Conservation (phyloP, 2,329 filamentous ascomycete species). For the Aspergillus aculeatus region DNA sequence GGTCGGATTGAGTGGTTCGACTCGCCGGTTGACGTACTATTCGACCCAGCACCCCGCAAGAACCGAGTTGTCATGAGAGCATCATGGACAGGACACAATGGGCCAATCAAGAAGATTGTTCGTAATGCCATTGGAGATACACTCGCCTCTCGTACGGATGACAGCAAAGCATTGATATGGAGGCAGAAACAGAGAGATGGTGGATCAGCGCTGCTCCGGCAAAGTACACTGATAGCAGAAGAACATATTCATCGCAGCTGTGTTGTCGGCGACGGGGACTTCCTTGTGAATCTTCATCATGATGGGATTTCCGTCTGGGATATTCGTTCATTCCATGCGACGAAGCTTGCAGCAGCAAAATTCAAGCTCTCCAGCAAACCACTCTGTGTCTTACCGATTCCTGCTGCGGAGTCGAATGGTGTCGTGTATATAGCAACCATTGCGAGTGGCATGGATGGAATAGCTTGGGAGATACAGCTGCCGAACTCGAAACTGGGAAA, state of each 20-base stretch:
- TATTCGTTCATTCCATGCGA: constrained; percentile 60
- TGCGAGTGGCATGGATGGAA: constrained; percentile 71
- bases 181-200: constrained; percentile 58
- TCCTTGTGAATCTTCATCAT: constrained; percentile 76
- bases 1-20: constrained; percentile 81
- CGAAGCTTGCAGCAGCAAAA: constrained; percentile 56
- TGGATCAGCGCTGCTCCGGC: constrained; percentile 60
- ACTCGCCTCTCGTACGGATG: constrained; percentile 74
- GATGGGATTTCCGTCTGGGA: constrained; percentile 76
- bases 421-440: constrained; percentile 75
- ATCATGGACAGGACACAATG: constrained; percentile 81
- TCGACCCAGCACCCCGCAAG: constrained; percentile 66
- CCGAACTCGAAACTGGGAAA: constrained; percentile 44
- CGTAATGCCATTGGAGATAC: constrained; percentile 78
- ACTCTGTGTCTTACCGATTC: constrained; percentile 75
- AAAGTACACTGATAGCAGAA: constrained; percentile 65
- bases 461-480: constrained; percentile 75
- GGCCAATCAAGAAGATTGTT: constrained; percentile 78
- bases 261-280: constrained; percentile 72
- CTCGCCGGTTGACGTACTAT: constrained; percentile 72
- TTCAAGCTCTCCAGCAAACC: constrained; percentile 68
- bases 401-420: constrained; percentile 55
- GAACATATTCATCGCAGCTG: constrained; percentile 78
- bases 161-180: constrained; percentile 82
- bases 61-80: constrained; percentile 62